Percentiles rank a stretch among this genome's conserved stretches.
These are phyloP conservation scores for Avena atlantica DNA, from an alignment of 176 grass and related monocot species.

Conservation along the genomic window DNA sequence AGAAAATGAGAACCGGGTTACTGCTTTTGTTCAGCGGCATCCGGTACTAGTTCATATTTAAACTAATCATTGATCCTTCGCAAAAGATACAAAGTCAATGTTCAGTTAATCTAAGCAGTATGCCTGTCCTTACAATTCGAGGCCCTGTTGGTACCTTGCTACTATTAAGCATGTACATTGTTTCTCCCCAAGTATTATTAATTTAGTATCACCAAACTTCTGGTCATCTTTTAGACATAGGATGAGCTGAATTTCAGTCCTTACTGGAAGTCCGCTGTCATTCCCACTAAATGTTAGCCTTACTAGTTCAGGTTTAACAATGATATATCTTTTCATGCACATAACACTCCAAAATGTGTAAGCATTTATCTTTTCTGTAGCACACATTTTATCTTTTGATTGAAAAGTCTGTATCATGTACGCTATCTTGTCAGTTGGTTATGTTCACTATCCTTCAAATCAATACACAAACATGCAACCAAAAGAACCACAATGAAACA, in stretches of 20 bases:
- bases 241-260: slow-evolving; percentile 21
- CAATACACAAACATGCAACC: background rate
- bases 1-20: slow-evolving; percentile 79
- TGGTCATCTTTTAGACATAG: slow-evolving; percentile 2
- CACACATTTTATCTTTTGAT: background rate
- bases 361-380: slow-evolving; percentile 3
- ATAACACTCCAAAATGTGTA: slow-evolving; percentile 1
- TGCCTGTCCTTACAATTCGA: background rate
- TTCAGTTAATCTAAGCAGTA: slow-evolving; percentile 21
- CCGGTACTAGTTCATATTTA: slow-evolving; percentile 52
- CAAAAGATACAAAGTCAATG: slow-evolving; percentile 43
- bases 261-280: background rate
- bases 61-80: slow-evolving; percentile 34
- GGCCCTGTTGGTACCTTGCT: slow-evolving; percentile 32
- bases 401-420: background rate
- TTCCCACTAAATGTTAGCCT: slow-evolving; percentile 28
- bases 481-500: background rate
- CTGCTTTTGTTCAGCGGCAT: slow-evolving; percentile 84
- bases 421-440: background rate
- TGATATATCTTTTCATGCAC: background rate
- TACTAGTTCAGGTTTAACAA: slow-evolving; percentile 25
- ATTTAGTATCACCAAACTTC: slow-evolving; percentile 1
- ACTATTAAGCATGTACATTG: slow-evolving; percentile 3
- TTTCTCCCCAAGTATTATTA: slow-evolving; percentile 12
- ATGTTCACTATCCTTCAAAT: slow-evolving; percentile 4